phyloP scores from a whole-genome alignment of 2,329 filamentous ascomycete species.

The Monosporascus sp. region DNA sequence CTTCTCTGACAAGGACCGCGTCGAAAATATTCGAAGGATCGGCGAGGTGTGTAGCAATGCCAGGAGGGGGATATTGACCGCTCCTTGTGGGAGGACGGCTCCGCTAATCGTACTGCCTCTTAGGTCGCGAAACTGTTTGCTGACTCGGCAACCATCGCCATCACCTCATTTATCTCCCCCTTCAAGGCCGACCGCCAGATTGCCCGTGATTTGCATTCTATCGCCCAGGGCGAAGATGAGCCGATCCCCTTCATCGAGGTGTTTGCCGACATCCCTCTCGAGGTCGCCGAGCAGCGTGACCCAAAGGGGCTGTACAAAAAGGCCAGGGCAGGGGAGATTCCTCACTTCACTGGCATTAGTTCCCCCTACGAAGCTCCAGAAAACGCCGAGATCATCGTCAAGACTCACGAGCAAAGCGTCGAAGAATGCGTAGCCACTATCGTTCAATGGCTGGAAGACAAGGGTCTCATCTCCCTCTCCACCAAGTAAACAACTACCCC shows the following conservation, averaged over 20 bases:
- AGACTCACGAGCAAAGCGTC: slow-evolving; percentile 74
- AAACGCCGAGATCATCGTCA: slow-evolving; percentile 81
- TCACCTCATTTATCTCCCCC: slow-evolving; percentile 96
- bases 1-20: slow-evolving; percentile 87
- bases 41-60: slow-evolving; percentile 55
- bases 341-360: slow-evolving; percentile 94
- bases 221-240: slow-evolving; percentile 53
- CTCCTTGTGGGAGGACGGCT: no score
- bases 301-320: slow-evolving; percentile 99
- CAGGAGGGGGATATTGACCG: no score
- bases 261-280: slow-evolving; percentile 84
- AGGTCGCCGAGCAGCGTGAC: slow-evolving; percentile 89
- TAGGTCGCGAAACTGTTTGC: slow-evolving; percentile 93
- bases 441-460: slow-evolving; percentile 68
- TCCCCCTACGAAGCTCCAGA: slow-evolving; percentile 91
- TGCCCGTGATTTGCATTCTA: slow-evolving; percentile 74
- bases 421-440: slow-evolving; percentile 88
- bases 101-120: not conserved
- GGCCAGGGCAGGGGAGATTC: slow-evolving; percentile 87
- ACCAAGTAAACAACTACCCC: not conserved
- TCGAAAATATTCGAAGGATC: slow-evolving; percentile 96
- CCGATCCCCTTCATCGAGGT: slow-evolving; percentile 89
- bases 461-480: slow-evolving; percentile 49
- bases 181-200: slow-evolving; percentile 82
- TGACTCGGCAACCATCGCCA: slow-evolving; percentile 78